phyloP scores from a whole-genome alignment of 2,329 filamentous ascomycete species.

The Penicillium sp. region DNA sequence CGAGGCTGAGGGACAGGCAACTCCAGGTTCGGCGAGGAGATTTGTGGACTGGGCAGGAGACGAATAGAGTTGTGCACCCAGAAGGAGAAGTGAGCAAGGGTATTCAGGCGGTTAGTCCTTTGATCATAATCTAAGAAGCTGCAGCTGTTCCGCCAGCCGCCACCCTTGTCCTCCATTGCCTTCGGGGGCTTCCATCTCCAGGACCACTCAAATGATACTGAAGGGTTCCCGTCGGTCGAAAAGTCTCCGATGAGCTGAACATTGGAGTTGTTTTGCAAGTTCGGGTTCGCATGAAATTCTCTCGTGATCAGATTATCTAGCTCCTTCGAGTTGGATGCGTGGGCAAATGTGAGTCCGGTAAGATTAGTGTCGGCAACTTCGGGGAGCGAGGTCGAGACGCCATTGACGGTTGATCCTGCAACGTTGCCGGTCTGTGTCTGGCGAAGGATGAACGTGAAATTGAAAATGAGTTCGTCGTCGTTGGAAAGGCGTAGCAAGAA shows the following conservation, averaged over 20 bases:
- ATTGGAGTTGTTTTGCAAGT: slow-evolving; percentile 94
- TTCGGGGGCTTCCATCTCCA: slow-evolving; percentile 98
- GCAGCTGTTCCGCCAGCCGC: slow-evolving; percentile 94
- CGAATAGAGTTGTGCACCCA: slow-evolving; percentile 73
- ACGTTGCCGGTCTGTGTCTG: slow-evolving; percentile 49
- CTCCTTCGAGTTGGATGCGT: slow-evolving; percentile 79
- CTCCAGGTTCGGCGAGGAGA: slow-evolving; percentile 70
- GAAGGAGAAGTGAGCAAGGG: slow-evolving; percentile 88
- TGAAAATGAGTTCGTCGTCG: slow-evolving; percentile 90
- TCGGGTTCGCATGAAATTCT: slow-evolving; percentile 95
- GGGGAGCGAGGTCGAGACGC: slow-evolving; percentile 51
- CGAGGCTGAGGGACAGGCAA: slow-evolving; percentile 71
- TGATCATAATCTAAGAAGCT: slow-evolving; percentile 98
- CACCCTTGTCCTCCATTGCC: slow-evolving; percentile 72
- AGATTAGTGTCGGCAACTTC: slow-evolving; percentile 69
- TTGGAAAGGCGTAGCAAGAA: slow-evolving; percentile 86
- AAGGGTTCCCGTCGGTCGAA: slow-evolving; percentile 75
- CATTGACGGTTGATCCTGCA: slow-evolving; percentile 53
- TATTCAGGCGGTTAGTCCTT: slow-evolving; percentile 81
- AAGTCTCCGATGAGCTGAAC: slow-evolving; percentile 94
- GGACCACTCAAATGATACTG: slow-evolving; percentile 87
- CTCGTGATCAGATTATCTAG: slow-evolving; percentile 90
- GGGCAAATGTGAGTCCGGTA: slow-evolving; percentile 87
- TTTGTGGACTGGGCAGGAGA: slow-evolving; percentile 53
- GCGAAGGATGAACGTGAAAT: slow-evolving; percentile 82